phyloP scores from a whole-genome alignment of 495 filamentous ascomycete genomes.

The Penicillium coprophilum region DNA sequence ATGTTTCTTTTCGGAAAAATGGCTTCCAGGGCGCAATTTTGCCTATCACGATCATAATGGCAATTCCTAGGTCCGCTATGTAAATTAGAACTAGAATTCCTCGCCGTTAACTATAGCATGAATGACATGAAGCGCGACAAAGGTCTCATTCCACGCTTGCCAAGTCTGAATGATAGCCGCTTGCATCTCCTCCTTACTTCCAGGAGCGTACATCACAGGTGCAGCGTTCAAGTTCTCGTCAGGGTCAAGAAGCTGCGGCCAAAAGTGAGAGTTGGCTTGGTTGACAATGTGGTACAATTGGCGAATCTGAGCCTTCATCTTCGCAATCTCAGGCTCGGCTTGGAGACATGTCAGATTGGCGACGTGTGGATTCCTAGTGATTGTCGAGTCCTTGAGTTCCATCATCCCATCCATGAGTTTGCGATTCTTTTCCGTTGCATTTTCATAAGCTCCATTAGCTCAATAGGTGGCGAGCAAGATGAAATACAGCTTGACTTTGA shows the following conservation, averaged over 20 bases:
- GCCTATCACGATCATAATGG: no score
- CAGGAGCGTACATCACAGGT: not conserved
- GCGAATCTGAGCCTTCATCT: conserved; percentile 5
- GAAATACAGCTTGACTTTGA: conserved; percentile 15
- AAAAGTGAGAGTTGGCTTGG: not conserved
- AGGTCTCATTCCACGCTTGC: conserved; percentile 1
- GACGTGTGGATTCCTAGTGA: not conserved
- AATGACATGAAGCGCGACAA: no score
- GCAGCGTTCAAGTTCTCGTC: not conserved
- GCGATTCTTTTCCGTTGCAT: no score
- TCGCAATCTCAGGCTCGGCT: not conserved
- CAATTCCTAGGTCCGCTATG: no score
- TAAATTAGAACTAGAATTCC: no score
- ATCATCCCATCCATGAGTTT: no score
- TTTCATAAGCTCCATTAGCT: no score
- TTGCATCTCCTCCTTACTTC: conserved; percentile 6
- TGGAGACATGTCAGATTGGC: not conserved
- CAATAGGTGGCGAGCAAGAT: no score
- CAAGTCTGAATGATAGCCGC: not conserved
- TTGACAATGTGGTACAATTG: conserved; percentile 3
- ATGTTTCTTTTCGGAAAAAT: no score
- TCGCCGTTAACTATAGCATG: no score
- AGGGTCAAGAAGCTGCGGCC: conserved; percentile 3
- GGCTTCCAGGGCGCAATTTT: no score
- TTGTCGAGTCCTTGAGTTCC: not conserved